phyloP scores from a whole-genome alignment of 306 rosid species.

The Dalbergia oliveri region DNA sequence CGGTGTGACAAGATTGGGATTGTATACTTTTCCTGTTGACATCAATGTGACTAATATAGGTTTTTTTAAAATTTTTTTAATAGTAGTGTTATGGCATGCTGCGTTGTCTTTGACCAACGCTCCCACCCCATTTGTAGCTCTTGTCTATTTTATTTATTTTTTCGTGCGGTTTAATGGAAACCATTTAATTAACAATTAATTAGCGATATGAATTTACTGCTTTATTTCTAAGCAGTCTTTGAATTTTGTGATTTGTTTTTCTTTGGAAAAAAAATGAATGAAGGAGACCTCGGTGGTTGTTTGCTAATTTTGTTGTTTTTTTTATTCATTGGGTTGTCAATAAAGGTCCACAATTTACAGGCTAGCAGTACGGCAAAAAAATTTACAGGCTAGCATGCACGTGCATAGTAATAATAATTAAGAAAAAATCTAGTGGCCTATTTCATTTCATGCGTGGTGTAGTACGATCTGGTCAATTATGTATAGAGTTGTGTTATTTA shows the following conservation, averaged over 20 bases:
- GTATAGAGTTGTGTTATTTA: too few species aligned
- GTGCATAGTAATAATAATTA: slow-evolving; percentile 7
- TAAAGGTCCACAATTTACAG: slow-evolving; percentile 13
- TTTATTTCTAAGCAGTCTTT: neutral
- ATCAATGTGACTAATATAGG: neutral
- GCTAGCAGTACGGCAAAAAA: neutral
- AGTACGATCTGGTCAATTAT: too few species aligned
- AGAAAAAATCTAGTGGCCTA: neutral
- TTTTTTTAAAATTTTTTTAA: neutral
- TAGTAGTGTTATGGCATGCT: neutral
- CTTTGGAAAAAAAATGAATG: neutral
- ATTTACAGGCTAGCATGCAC: slow-evolving; percentile 35
- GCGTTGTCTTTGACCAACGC: slow-evolving; percentile 14
- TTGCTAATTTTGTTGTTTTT: neutral
- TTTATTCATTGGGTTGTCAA: neutral
- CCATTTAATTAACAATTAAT: neutral
- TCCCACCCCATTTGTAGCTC: slow-evolving; percentile 9
- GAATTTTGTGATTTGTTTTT: neutral
- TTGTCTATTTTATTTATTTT: neutral
- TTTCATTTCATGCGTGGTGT: neutral
- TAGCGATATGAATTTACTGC: neutral
- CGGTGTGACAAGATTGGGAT: slow-evolving; percentile 11
- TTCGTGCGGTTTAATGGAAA: neutral
- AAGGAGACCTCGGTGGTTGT: neutral
- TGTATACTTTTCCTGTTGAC: neutral